A percentile compares a stretch with the other conserved stretches of the same genome.
phyloP scores from a whole-genome alignment of 179 eudicot species.

The Beta macrorhiza region DNA sequence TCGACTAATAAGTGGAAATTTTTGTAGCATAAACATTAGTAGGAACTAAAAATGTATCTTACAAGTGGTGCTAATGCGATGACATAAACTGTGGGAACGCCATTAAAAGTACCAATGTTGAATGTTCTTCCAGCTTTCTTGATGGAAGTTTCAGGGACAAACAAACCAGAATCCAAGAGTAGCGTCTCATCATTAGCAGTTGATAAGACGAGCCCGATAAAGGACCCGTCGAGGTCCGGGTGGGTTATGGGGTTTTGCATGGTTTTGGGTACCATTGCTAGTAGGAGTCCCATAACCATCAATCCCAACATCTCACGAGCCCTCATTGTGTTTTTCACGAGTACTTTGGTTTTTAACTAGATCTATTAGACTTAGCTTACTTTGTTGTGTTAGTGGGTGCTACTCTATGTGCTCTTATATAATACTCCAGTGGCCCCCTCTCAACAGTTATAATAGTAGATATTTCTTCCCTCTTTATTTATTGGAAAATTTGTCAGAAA shows the following conservation, averaged over 20 bases:
- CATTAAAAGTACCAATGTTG: background rate
- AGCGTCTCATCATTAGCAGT: conserved; percentile 6
- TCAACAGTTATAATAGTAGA: background rate
- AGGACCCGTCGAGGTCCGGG: conserved; percentile 6
- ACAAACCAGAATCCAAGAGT: conserved; percentile 20
- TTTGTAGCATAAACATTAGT: background rate
- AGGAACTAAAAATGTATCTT: background rate
- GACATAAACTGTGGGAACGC: background rate
- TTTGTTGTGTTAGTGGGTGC: background rate
- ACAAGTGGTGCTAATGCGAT: background rate
- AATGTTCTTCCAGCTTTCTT: conserved; percentile 1
- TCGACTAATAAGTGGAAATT: background rate
- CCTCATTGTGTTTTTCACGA: background rate
- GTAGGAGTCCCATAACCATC: conserved; percentile 24
- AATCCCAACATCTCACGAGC: conserved; percentile 6
- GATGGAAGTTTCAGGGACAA: background rate
- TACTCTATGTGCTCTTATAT: background rate
- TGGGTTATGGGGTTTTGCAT: conserved; percentile 17
- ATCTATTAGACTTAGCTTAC: background rate
- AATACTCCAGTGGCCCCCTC: background rate
- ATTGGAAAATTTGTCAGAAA: no score
- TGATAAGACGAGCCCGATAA: conserved; percentile 18
- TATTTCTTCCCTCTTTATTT: no score
- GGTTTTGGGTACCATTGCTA: conserved; percentile 28
- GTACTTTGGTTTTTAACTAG: background rate